phyloP scores from a whole-genome alignment of 2,329 filamentous ascomycete species.

The Penicillium olsonii region DNA sequence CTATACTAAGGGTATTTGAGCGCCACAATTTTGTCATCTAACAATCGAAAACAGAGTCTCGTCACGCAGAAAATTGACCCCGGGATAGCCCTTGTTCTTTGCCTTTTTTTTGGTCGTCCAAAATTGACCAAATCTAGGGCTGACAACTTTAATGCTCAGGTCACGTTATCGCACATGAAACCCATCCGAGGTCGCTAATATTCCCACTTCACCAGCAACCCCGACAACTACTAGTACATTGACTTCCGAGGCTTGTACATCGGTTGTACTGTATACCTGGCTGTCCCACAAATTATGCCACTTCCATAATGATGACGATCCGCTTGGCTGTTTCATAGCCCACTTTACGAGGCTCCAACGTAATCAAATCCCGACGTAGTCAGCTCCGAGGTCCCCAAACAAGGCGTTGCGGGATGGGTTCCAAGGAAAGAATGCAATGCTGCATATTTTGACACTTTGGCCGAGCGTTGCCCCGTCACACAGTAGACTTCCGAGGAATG shows the following conservation, averaged over 20 bases:
- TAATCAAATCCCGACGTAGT: background rate
- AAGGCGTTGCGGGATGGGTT: background rate
- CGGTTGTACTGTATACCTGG: background rate
- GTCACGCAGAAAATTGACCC: too few relatives aligned
- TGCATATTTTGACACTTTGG: constrained; percentile 5
- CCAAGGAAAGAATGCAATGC: constrained; percentile 6
- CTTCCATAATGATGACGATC: background rate
- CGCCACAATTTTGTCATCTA: too few relatives aligned
- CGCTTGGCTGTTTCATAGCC: background rate
- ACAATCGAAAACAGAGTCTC: too few relatives aligned
- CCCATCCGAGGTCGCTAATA: background rate
- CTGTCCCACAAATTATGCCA: background rate
- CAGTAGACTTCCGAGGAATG: constrained; percentile 4
- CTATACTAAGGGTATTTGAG: too few relatives aligned
- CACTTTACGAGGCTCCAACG: background rate
- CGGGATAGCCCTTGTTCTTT: too few relatives aligned
- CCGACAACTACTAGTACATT: too few relatives aligned
- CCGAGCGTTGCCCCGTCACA: constrained; percentile 5
- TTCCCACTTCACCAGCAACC: too few relatives aligned
- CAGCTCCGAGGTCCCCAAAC: background rate
- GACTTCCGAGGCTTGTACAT: too few relatives aligned
- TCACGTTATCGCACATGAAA: background rate
- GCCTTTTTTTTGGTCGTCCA: background rate
- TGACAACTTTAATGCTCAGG: background rate
- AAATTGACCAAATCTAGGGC: background rate